phyloP scores from a whole-genome alignment of 1,284 basidiomycete genomes.

The Trichosporon inkin region DNA sequence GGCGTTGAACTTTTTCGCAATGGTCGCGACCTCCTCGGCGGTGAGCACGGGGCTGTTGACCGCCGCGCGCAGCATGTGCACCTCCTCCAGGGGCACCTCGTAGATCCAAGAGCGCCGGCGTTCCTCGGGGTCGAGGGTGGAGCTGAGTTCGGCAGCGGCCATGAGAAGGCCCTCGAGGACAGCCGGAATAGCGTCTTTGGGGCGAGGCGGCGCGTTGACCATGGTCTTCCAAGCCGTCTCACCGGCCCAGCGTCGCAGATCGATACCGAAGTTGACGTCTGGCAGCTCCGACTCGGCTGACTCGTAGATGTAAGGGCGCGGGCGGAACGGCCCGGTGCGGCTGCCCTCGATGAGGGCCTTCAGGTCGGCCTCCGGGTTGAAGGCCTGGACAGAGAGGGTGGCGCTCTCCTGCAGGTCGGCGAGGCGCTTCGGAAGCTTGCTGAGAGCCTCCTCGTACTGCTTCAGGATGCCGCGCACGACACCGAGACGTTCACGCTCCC shows the following conservation, averaged over 20 bases:
- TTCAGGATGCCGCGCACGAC: conserved; percentile 79
- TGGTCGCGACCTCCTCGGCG: conserved; percentile 59
- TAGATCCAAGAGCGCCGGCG: conserved; percentile 90
- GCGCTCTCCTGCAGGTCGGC: conserved; percentile 65
- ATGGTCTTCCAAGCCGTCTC: conserved; percentile 57
- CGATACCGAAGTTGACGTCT: conserved; percentile 82
- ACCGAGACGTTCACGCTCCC: conserved; percentile 75
- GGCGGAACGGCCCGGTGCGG: conserved; percentile 82
- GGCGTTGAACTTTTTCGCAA: conserved; percentile 73
- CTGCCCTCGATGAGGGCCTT: conserved; percentile 72
- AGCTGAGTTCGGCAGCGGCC: conserved; percentile 64
- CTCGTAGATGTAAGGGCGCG: conserved; percentile 75
- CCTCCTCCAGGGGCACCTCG: conserved; percentile 69
- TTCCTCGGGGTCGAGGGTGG: conserved; percentile 65
- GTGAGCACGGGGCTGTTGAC: conserved; percentile 68
- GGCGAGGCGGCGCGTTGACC: conserved; percentile 40
- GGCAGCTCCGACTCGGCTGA: conserved; percentile 70
- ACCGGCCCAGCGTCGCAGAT: conserved; percentile 74
- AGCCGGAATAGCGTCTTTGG: conserved; percentile 65
- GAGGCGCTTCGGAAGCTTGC: conserved; percentile 64
- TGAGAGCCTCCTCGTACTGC: conserved; percentile 74
- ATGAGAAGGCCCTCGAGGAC: conserved; percentile 67
- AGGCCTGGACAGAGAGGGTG: conserved; percentile 69
- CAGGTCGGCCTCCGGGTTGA: conserved; percentile 73
- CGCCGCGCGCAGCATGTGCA: conserved; percentile 75